A percentile compares a stretch with the other conserved stretches of the same genome.
These are phyloP conservation scores for Plasmodium billcollinsi DNA, from an alignment of 169 alveolate species.

Conservation along the genomic window DNA sequence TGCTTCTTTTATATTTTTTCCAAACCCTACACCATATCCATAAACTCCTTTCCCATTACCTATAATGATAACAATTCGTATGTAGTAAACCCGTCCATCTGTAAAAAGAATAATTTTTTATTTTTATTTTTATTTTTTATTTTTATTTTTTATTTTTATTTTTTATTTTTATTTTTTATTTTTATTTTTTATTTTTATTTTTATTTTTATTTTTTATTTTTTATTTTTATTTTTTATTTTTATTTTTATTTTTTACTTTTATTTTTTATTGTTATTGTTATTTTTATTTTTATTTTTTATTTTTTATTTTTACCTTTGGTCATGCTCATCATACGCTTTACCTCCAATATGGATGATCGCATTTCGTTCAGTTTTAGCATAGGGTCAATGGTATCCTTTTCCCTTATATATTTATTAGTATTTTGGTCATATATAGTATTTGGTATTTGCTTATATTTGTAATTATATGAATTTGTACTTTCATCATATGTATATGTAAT, in stretches of 20 bases:
- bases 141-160: no score
- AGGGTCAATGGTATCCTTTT: conserved; percentile 84
- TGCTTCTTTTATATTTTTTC: conserved; percentile 84
- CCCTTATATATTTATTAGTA: conserved; percentile 77
- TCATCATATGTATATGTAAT: conserved; percentile 61
- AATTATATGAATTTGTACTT: conserved; percentile 48
- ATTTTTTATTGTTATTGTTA: no score
- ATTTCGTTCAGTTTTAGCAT: conserved; percentile 81
- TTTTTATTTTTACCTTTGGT: conserved; percentile 77
- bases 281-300: no score
- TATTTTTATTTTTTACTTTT: conserved; percentile 53
- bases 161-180: no score
- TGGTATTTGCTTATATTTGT: conserved; percentile 75
- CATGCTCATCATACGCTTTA: conserved; percentile 86
- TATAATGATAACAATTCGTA: conserved; percentile 83
- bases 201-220: no score
- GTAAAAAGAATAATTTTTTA: background rate
- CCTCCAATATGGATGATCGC: conserved; percentile 83
- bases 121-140: no score
- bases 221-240: no score
- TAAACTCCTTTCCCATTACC: conserved; percentile 87
- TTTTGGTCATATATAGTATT: conserved; percentile 72
- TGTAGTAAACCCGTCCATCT: conserved; percentile 85
- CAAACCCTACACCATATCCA: conserved; percentile 87
- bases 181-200: no score